Base-by-base conservation (phyloP, 1,284 basidiomycete species). In the Phlebopus sp. region DNA sequence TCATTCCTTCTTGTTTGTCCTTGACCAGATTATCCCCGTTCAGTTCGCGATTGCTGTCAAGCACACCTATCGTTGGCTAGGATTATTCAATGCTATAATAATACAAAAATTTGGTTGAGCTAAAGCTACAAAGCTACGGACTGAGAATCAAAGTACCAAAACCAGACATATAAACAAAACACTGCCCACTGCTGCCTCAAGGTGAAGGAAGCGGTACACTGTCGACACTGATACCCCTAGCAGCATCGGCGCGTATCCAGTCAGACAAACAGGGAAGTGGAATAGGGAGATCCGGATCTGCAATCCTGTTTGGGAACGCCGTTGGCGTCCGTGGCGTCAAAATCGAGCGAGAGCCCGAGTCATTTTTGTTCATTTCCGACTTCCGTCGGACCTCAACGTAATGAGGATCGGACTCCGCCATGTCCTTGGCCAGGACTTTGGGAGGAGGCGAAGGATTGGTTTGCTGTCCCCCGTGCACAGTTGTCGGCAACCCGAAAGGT, bases 261-360 rank as follows among this genome's bases (percentile, higher is more conserved):
- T 78, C 64, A 5, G 77, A 78, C 38, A 69, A 63, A 27, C 66
- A 64, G 29, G 77, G 73, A 45, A 73, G 68, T 17, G 78, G 75
- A 46, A 85, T 77, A 5, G 82, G 81, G 51, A 73, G 57, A 59
- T 86, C 77, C 27, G 76, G 69, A 55, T 86, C 68, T 3, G 64
- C 56, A 34, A 75, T 65, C 46, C 59, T 64, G 43, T 62, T 63
- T 15, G 79, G 74, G 60, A 81, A 78, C 41, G 50, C 34, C 3
- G 47, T 41, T 0, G 46, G 32, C 4, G 47, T 46, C 7, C 36
- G 43, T 15, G 49, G 44, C 5, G 49, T 41, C 29, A 48, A 35
- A 0, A 46, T 39, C 40, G 47, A 47, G 30, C 17, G 38, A 7
- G 49, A 50, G 27, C 9, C 27, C 4, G 27, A 29, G 14, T 9